These are phyloP conservation scores for Ganoderma lucidum DNA, from an alignment of 1,284 basidiomycete genomes.

Conservation along the genomic window DNA sequence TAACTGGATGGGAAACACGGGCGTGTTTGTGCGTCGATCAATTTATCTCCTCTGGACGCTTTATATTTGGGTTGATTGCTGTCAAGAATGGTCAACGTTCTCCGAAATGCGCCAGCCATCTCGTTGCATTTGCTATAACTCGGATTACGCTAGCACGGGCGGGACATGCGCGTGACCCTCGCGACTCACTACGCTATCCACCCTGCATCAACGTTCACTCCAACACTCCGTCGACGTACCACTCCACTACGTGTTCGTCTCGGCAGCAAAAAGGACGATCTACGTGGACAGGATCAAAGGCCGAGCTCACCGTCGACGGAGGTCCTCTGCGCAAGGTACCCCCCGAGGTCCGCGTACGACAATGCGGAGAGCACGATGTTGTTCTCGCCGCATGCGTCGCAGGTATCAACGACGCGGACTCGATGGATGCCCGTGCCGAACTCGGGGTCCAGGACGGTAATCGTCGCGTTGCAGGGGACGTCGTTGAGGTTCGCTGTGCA, in stretches of 20 bases:
- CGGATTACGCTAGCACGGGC: too few species aligned
- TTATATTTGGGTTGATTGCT: background rate
- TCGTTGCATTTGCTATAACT: too few species aligned
- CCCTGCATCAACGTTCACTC: background rate
- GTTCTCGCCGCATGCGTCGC: too few species aligned
- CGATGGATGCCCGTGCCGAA: background rate
- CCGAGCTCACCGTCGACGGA: background rate
- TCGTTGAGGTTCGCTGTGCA: background rate
- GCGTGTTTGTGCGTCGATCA: background rate
- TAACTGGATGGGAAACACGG: background rate
- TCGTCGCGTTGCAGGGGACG: background rate
- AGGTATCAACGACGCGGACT: too few species aligned
- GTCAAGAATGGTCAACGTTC: background rate
- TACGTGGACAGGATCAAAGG: background rate
- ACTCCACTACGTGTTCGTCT: background rate
- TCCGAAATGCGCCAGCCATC: background rate
- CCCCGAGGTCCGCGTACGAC: background rate
- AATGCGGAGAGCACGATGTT: too few species aligned
- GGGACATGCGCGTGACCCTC: too few species aligned
- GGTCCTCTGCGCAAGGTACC: background rate
- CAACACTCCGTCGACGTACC: background rate
- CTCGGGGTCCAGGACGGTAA: background rate
- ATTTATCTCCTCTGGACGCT: background rate
- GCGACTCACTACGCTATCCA: too few species aligned
- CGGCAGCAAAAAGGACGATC: background rate